A percentile compares a stretch with the other conserved stretches of the same genome.
Evolutionary conservation across 495 filamentous ascomycete genomes (phyloP).

Genomic region (Aspergillus bridgeri): DNA sequence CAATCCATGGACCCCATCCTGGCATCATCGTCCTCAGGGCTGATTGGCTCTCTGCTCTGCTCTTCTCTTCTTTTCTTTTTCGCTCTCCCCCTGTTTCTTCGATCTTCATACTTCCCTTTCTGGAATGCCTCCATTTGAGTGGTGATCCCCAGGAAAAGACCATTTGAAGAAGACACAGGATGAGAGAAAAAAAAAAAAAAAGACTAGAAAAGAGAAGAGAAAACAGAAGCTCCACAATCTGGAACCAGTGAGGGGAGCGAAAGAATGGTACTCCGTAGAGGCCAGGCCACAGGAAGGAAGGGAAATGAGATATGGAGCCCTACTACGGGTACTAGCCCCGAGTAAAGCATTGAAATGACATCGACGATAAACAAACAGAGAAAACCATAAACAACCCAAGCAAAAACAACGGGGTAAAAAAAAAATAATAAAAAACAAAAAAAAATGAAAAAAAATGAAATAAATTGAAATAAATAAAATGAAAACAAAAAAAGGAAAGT

Average conservation of each 20-base stretch:
- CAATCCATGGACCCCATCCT: neutral
- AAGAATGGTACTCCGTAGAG: conserved; percentile 1
- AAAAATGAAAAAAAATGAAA: conserved; percentile 2
- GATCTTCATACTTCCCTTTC: conserved; percentile 2
- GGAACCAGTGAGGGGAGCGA: neutral
- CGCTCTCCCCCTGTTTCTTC: neutral
- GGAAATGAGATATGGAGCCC: neutral
- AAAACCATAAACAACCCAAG: neutral
- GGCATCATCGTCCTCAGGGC: neutral
- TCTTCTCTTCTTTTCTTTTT: conserved; percentile 2
- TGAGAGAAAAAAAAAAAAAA: neutral
- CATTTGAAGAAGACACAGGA: neutral
- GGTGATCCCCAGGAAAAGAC: neutral
- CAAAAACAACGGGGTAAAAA: neutral
- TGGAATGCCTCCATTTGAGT: neutral
- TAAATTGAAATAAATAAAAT: conserved; percentile 6
- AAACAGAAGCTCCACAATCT: neutral
- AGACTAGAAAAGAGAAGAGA: neutral
- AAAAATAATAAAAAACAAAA: conserved; percentile 1
- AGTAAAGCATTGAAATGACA: neutral
- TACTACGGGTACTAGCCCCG: neutral
- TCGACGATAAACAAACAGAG: neutral
- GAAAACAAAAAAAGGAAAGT: conserved; percentile 3
- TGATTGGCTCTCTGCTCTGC: neutral
- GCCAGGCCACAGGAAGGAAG: neutral